These are phyloP conservation scores for Malus sieversii DNA, from an alignment of 306 rosid genomes.

Conservation along the genomic window DNA sequence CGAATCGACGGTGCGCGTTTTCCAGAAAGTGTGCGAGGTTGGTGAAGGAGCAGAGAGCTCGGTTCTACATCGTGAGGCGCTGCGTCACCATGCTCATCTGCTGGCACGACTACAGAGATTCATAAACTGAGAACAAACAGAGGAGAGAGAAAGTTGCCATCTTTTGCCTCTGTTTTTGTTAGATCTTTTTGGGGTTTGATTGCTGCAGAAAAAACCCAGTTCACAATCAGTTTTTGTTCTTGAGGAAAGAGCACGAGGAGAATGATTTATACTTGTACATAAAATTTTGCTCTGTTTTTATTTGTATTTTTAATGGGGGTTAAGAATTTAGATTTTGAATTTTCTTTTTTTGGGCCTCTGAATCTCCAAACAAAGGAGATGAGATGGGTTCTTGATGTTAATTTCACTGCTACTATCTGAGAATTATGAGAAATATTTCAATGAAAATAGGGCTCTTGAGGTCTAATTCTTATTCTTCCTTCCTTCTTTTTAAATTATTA, in stretches of 20 bases:
- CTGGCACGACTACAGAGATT: slow-evolving; percentile 79
- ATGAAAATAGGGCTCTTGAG: not conserved
- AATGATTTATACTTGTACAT: slow-evolving; percentile 26
- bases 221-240: not conserved
- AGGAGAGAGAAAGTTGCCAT: not conserved
- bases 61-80: slow-evolving; percentile 85
- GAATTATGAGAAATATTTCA: not conserved
- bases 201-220: not conserved
- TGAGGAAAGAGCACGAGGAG: not conserved
- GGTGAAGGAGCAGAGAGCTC: slow-evolving; percentile 82
- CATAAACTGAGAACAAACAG: slow-evolving; percentile 7
- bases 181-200: slow-evolving; percentile 14
- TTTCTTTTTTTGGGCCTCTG: not conserved
- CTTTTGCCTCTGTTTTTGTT: not conserved
- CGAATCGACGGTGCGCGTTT: slow-evolving; percentile 52
- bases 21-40: slow-evolving; percentile 70
- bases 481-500: not conserved
- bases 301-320: not conserved
- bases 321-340: not conserved
- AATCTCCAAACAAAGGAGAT: slow-evolving; percentile 1
- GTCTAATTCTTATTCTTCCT: not conserved
- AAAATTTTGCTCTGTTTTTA: not conserved
- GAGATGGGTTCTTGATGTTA: slow-evolving; percentile 17
- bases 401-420: slow-evolving; percentile 2
- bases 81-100: slow-evolving; percentile 87